These are phyloP conservation scores for Sugiyamaella chiloensis DNA, from an alignment of 805 yeast species.

Conservation along the genomic window DNA sequence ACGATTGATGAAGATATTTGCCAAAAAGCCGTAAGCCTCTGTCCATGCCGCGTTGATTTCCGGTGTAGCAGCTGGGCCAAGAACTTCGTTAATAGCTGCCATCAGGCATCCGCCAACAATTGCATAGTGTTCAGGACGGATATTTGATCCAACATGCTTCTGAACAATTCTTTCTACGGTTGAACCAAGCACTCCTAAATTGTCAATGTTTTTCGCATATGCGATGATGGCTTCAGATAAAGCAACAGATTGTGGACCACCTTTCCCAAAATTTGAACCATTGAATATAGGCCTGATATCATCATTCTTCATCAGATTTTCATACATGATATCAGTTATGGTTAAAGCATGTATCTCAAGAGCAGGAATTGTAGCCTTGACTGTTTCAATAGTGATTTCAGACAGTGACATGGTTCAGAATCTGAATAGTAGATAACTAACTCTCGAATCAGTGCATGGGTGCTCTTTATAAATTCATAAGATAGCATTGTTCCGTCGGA, in stretches of 20 bases:
- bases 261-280: slow-evolving; percentile 38
- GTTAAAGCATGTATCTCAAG: slow-evolving; percentile 53
- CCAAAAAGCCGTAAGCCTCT: slow-evolving; percentile 61
- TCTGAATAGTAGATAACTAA: too few relatives aligned
- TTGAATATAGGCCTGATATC: slow-evolving; percentile 57
- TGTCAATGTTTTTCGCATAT: slow-evolving; percentile 63
- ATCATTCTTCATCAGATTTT: slow-evolving; percentile 46
- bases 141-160: slow-evolving; percentile 64
- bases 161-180: slow-evolving; percentile 58
- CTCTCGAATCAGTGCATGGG: too few relatives aligned
- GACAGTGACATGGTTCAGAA: too few relatives aligned
- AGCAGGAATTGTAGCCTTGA: slow-evolving; percentile 43
- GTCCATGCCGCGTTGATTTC: slow-evolving; percentile 62
- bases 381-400: slow-evolving; percentile 6
- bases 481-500: too few relatives aligned
- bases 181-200: slow-evolving; percentile 48
- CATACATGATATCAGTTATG: slow-evolving; percentile 55
- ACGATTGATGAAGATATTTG: slow-evolving; percentile 54
- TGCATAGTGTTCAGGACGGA: slow-evolving; percentile 62
- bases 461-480: too few relatives aligned
- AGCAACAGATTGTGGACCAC: slow-evolving; percentile 52
- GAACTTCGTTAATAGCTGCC: slow-evolving; percentile 49
- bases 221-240: slow-evolving; percentile 58
- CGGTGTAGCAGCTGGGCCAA: slow-evolving; percentile 60
- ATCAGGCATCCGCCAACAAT: slow-evolving; percentile 60